Base-by-base conservation (phyloP, 2,329 filamentous ascomycete species). In the Botryosphaeria dothidea region DNA sequence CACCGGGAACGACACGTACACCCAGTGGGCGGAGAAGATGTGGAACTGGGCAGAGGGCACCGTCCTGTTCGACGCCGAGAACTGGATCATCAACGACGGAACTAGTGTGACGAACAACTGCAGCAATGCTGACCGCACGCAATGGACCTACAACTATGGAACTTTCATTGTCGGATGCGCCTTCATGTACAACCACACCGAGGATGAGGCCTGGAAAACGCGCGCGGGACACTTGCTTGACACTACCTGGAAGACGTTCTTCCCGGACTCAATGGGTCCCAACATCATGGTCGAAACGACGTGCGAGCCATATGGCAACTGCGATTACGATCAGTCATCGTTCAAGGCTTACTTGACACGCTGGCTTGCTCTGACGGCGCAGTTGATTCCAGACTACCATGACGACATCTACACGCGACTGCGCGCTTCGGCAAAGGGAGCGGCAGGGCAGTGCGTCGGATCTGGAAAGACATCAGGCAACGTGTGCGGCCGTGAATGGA, bases 341-440 rank as follows among this genome's bases (percentile, higher is more conserved):
- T 93, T 90, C 84, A 92, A 92, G 77, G 89, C 89, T 43, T 88
- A 89, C 65, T 80, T 91, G 19, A 83, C 87, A 69, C 84, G 88
- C 45, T 91, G 88, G 87, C 80, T 92, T 69, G 82, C 85, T 3
- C 81, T 84, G 23, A 82, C 85, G 1, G 84, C 86, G 2, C 82
- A 89, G 68, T 65, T 92, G n/a, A 88, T 86, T 0, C 89, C 90
- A 0, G 83, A 82, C 51, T 87, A 85, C 0, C 76, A 77, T 45
- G 76, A 82, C 1, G 78, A 73, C 17, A 87, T 92, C 68, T 77
- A 85, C 65, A 83, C 86, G 0, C 82, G 86, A 34, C 80, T 92
- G 6, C 78, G 80, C 64, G 82, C 78, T 0, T 90, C 88, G 1
- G 81, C 89, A 5, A 66, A 80, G 63, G 88, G 84, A 0, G 90